Evolutionary conservation across 768 basidiomycete species (phyloP), one percentile per base, ranked within the genome.

Genomic region (Lactarius sp.): DNA sequence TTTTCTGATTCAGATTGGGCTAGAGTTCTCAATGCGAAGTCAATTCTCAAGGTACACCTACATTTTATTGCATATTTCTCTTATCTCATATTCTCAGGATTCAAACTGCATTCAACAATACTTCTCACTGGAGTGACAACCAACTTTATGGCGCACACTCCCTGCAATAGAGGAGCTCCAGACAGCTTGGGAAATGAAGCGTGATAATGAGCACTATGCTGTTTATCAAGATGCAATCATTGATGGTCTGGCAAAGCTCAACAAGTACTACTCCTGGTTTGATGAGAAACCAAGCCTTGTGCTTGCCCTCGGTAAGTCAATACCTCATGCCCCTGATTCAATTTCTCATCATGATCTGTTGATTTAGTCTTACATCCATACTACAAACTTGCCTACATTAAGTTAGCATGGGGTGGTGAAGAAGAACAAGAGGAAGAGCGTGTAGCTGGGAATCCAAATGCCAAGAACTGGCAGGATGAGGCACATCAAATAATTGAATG

Each of bases 91-190:
- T 61, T 46, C 46, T 1, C 13, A 31, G 70, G 71, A 74, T 10
- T 60, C 70, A 0, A 71, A 75, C 20, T 13, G 58, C 9, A 65
- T 72, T 12, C 73, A 73, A 33, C 72, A 74, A 6, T 27, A 46
- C 22, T 74, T 76, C 55, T 75, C 71, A 0, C 58, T 71, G 0
- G 71, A 74, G 10, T 31, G 56, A 4, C 60, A 64, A 0, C 70
- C 70, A 0, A 75, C 73, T 0, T 67, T 76, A 0, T 75, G 27
- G 27, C 27, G 27, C 3, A 2, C 27, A 27, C 27, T 27, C 27
- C 27, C 27, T 27, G 27, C 27, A 27, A 27, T 27, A 2, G 27
- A 27, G 27, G 27, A 27, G 27, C 27, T 27, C 27, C 27, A 27
- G 27, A 27, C 27, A 27, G 27, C 27, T 27, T 27, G 27, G 27